A percentile compares a stretch with the other conserved stretches of the same genome.
phyloP scores from a whole-genome alignment of 2,329 filamentous ascomycete species.

The Apiospora saccharicola region DNA sequence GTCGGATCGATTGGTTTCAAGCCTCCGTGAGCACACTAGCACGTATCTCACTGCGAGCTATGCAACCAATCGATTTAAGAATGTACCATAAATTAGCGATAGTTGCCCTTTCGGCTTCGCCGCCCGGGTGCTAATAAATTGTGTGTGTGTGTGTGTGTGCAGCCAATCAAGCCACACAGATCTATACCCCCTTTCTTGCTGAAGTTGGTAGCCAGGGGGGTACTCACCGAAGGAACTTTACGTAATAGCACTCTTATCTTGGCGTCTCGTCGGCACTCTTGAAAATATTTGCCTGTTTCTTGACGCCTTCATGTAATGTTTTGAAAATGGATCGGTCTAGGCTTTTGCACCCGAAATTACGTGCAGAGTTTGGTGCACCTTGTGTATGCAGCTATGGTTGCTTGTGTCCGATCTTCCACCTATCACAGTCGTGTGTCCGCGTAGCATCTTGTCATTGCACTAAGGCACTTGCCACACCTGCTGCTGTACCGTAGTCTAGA shows the following conservation, averaged over 20 bases:
- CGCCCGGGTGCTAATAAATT: no score
- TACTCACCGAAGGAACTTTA: neutral
- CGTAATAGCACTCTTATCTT: slow-evolving; percentile 1
- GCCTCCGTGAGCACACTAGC: no score
- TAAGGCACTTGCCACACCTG: neutral
- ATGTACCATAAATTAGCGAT: no score
- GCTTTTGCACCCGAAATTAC: neutral
- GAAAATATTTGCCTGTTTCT: neutral
- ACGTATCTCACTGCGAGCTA: neutral
- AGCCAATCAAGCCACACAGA: neutral
- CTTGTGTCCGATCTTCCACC: neutral
- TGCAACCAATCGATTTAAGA: no score
- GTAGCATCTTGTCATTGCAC: neutral
- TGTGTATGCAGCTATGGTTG: neutral
- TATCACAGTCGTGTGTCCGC: neutral
- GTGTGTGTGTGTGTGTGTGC: no score
- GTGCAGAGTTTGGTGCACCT: neutral
- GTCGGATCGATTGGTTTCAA: no score
- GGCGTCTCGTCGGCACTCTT: neutral
- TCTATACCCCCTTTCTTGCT: neutral
- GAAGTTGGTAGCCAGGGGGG: neutral
- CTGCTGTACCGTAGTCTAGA: neutral
- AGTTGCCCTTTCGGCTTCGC: no score
- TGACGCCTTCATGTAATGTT: neutral
- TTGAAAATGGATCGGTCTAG: neutral